These are phyloP conservation scores for Penicillium mononematosum DNA, from an alignment of 495 filamentous ascomycete species.

Conservation along the genomic window DNA sequence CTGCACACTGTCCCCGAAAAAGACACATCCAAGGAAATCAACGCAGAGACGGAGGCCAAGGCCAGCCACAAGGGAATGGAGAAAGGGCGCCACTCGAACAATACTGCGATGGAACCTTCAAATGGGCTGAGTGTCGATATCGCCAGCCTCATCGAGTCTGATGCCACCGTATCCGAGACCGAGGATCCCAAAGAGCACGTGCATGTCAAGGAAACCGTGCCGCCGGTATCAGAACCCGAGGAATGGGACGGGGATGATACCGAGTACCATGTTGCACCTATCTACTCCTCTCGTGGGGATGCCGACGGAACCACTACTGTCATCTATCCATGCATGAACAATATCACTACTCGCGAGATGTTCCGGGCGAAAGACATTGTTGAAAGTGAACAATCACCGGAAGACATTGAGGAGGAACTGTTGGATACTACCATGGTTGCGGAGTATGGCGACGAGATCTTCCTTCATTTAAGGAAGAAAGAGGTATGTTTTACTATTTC, in stretches of 20 bases:
- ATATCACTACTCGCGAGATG: constrained; percentile 54
- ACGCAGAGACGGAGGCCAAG: constrained; percentile 16
- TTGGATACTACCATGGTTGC: constrained; percentile 98
- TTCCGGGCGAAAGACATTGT: constrained; percentile 67
- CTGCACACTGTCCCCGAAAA: constrained; percentile 35
- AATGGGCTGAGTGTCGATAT: neutral
- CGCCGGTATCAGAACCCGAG: constrained; percentile 56
- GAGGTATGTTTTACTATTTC: constrained; percentile 63
- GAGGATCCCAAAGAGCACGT: constrained; percentile 19
- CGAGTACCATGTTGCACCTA: constrained; percentile 75
- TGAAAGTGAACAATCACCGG: constrained; percentile 52
- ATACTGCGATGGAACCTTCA: neutral
- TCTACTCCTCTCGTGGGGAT: constrained; percentile 69
- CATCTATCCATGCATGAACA: constrained; percentile 59
- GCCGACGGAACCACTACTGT: constrained; percentile 72
- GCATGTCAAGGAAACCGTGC: neutral
- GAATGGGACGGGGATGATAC: constrained; percentile 77
- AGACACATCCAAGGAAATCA: constrained; percentile 41
- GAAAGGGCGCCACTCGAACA: neutral
- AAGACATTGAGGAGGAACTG: constrained; percentile 79
- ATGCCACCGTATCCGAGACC: constrained; percentile 17
- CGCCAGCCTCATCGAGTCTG: constrained; percentile 6
- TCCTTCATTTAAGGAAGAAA: constrained; percentile 80
- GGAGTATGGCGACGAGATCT: constrained; percentile 95
- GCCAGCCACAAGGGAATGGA: constrained; percentile 8